Percentiles rank a stretch among this genome's conserved stretches.
Evolutionary conservation across 441 rosid genomes (phyloP).

Genomic region (Gossypium schwendimanii): DNA sequence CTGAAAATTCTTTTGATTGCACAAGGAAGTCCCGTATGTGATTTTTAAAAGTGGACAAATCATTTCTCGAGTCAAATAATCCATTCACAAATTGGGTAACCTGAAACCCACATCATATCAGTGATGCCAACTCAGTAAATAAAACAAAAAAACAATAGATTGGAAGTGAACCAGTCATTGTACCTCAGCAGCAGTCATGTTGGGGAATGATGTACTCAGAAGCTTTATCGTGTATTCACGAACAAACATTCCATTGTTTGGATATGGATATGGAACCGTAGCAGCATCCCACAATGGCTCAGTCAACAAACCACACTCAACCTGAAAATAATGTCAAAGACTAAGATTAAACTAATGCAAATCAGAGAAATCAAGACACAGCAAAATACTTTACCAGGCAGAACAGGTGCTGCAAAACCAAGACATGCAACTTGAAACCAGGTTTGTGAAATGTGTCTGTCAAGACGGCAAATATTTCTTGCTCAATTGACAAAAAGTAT

Average conservation of each 20-base stretch:
- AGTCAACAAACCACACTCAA: slow-evolving; percentile 68
- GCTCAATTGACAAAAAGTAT: slow-evolving; percentile 71
- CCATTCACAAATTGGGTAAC: slow-evolving; percentile 85
- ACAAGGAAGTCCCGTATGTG: slow-evolving; percentile 90
- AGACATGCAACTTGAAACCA: slow-evolving; percentile 95
- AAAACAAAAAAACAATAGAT: not conserved
- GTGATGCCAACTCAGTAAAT: slow-evolving; percentile 7
- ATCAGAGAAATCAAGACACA: slow-evolving; percentile 23
- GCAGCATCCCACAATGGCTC: slow-evolving; percentile 95
- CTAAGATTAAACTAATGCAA: not conserved
- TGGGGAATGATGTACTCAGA: slow-evolving; percentile 90
- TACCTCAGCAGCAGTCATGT: slow-evolving; percentile 92
- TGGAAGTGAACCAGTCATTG: not conserved
- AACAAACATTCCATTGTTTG: slow-evolving; percentile 66
- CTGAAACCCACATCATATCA: slow-evolving; percentile 39
- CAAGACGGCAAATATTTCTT: slow-evolving; percentile 93
- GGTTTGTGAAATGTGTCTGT: slow-evolving; percentile 98
- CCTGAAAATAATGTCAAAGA: slow-evolving; percentile 37
- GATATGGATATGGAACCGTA: slow-evolving; percentile 63
- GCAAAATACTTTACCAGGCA: slow-evolving; percentile 52
- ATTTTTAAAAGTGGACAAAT: slow-evolving; percentile 70
- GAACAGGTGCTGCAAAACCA: slow-evolving; percentile 81
- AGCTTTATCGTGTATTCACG: slow-evolving; percentile 92
- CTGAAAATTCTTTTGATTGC: slow-evolving; percentile 85
- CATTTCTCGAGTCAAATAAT: slow-evolving; percentile 74